Evolutionary conservation across 2,329 filamentous ascomycete species (phyloP).

Genomic region (Colletotrichum agaves): DNA sequence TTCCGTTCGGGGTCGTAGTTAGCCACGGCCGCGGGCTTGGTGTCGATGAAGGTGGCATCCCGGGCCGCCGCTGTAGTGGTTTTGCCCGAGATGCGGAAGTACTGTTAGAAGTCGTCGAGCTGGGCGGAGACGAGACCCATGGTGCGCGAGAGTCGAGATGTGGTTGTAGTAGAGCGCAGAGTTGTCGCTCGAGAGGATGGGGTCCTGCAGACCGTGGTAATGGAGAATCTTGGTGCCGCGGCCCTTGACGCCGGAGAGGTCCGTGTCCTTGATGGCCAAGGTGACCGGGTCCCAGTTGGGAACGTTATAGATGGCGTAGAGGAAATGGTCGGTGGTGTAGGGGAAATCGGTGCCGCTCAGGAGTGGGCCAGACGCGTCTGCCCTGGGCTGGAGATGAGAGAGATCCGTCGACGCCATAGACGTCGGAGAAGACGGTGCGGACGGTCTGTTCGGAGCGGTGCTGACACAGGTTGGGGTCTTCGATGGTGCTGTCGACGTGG

Average conservation of each 20-base stretch:
- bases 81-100: slow-evolving; percentile 47
- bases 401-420: slow-evolving; percentile 45
- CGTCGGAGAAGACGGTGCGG: slow-evolving; percentile 46
- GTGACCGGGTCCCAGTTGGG: slow-evolving; percentile 48
- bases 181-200: slow-evolving; percentile 55
- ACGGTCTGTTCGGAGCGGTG: slow-evolving; percentile 51
- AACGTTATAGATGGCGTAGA: slow-evolving; percentile 54
- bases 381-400: slow-evolving; percentile 60
- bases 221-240: slow-evolving; percentile 57
- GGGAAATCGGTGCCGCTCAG: slow-evolving; percentile 49
- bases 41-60: slow-evolving; percentile 44
- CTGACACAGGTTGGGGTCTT: slow-evolving; percentile 41
- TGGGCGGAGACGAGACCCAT: slow-evolving; percentile 50
- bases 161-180: slow-evolving; percentile 61
- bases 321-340: slow-evolving; percentile 46
- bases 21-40: slow-evolving; percentile 39
- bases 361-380: slow-evolving; percentile 55
- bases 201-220: slow-evolving; percentile 59
- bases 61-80: slow-evolving; percentile 46
- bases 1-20: slow-evolving; percentile 45
- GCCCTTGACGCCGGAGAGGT: slow-evolving; percentile 51
- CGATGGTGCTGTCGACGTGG: slow-evolving; percentile 41
- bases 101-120: slow-evolving; percentile 50
- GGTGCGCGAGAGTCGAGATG: slow-evolving; percentile 53
- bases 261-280: slow-evolving; percentile 51